Evolutionary conservation across 2,329 filamentous ascomycete genomes (phyloP).

Genomic region (Xylaria sp.): DNA sequence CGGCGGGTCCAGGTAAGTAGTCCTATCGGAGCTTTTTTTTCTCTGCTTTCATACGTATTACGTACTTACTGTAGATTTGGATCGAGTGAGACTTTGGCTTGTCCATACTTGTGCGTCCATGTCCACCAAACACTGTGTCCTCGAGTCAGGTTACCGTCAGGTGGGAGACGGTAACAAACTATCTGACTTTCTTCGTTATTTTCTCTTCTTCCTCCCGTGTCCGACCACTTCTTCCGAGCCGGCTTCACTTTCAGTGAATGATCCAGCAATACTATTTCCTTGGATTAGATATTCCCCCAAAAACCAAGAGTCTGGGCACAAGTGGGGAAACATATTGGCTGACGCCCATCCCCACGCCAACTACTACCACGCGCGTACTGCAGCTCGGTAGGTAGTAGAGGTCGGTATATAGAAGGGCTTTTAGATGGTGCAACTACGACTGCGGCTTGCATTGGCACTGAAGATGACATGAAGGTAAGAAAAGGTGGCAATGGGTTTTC

Average conservation of each 20-base stretch:
- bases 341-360: not conserved
- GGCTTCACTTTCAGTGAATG: conserved; percentile 29
- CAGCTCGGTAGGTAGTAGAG: not conserved
- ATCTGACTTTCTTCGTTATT: no score
- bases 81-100: conserved; percentile 25
- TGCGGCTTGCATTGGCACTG: not conserved
- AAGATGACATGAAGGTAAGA: not conserved
- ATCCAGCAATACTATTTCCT: conserved; percentile 16
- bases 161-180: conserved; percentile 10
- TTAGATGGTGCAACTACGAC: conserved; percentile 24
- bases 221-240: conserved; percentile 25
- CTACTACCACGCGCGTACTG: conserved; percentile 5
- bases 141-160: conserved; percentile 21
- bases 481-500: not conserved
- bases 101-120: conserved; percentile 7
- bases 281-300: conserved; percentile 15
- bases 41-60: not conserved
- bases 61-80: conserved; percentile 27
- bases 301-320: conserved; percentile 24
- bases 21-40: conserved; percentile 22
- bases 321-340: conserved; percentile 14
- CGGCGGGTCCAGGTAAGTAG: not conserved
- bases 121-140: conserved; percentile 16
- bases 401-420: conserved; percentile 13
- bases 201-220: conserved; percentile 1